Evolutionary conservation across 2,329 filamentous ascomycete genomes (phyloP).

Genomic region (Calonectria hongkongensis): DNA sequence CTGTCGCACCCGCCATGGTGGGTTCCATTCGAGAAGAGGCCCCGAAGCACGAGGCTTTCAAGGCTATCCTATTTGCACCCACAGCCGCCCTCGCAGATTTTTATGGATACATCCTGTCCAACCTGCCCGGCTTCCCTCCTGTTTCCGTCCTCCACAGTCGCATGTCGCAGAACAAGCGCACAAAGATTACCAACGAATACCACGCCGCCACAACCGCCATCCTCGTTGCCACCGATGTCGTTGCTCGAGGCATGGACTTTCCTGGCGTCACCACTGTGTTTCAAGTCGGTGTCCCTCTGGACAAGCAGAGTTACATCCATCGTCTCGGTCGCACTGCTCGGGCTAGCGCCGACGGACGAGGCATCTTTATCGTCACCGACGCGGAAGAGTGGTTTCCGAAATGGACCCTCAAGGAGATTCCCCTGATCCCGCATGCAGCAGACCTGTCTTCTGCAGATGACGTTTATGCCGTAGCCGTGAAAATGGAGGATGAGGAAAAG

Average conservation of each 20-base stretch:
- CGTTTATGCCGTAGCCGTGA: slow-evolving; percentile 62
- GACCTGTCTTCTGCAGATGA: slow-evolving; percentile 66
- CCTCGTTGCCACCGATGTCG: slow-evolving; percentile 82
- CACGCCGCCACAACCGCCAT: slow-evolving; percentile 72
- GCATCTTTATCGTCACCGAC: slow-evolving; percentile 74
- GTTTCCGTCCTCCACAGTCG: slow-evolving; percentile 70
- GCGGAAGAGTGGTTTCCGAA: slow-evolving; percentile 71
- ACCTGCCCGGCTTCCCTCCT: slow-evolving; percentile 63
- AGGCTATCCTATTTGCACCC: slow-evolving; percentile 88
- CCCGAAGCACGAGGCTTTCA: slow-evolving; percentile 75
- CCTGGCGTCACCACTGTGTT: slow-evolving; percentile 81
- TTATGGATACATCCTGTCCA: slow-evolving; percentile 67
- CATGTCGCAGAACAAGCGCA: slow-evolving; percentile 70
- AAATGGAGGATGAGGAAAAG: slow-evolving; percentile 67
- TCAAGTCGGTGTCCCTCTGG: slow-evolving; percentile 76
- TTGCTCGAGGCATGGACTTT: slow-evolving; percentile 84
- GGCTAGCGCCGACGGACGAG: slow-evolving; percentile 78
- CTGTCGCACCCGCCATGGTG: slow-evolving; percentile 77
- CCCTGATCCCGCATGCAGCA: slow-evolving; percentile 67
- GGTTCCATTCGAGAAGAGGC: slow-evolving; percentile 72
- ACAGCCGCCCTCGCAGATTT: slow-evolving; percentile 72
- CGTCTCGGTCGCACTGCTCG: slow-evolving; percentile 80
- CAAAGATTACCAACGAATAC: slow-evolving; percentile 76
- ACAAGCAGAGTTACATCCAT: slow-evolving; percentile 80
- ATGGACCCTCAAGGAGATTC: slow-evolving; percentile 72